Percentiles rank a stretch among this genome's conserved stretches.
These are phyloP conservation scores for Albatrellus sp. DNA, from an alignment of 1,284 basidiomycete genomes.

Conservation along the genomic window DNA sequence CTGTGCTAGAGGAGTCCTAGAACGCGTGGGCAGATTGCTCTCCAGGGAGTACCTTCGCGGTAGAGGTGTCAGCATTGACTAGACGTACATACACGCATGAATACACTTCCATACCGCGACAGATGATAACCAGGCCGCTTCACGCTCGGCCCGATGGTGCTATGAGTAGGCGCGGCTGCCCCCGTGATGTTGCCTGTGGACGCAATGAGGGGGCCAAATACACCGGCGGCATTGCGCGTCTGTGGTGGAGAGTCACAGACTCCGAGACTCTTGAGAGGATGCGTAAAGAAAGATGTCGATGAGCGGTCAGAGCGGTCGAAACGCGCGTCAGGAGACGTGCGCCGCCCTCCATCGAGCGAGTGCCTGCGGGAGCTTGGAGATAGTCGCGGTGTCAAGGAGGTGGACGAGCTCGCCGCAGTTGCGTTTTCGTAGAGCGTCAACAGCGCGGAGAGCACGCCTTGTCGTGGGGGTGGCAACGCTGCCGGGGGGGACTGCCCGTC, in stretches of 20 bases:
- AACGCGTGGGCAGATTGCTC: conserved; percentile 12
- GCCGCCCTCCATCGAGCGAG: neutral
- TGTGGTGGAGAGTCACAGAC: conserved; percentile 25
- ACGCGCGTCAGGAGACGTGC: neutral
- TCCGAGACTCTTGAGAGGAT: conserved; percentile 8
- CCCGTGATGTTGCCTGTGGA: conserved; percentile 56
- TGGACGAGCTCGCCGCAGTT: neutral
- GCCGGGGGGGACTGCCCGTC: conserved; percentile 13
- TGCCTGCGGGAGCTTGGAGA: neutral
- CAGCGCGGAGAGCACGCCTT: conserved; percentile 40
- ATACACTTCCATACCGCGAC: conserved; percentile 31
- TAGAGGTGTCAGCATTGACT: neutral
- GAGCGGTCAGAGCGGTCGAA: too few relatives aligned
- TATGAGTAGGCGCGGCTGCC: conserved; percentile 41
- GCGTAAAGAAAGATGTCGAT: conserved; percentile 2
- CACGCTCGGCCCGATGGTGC: conserved; percentile 51
- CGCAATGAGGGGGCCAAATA: conserved; percentile 64
- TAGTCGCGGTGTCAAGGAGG: neutral
- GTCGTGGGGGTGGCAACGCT: conserved; percentile 13
- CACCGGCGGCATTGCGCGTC: conserved; percentile 47
- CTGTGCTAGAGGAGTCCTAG: neutral
- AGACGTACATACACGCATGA: neutral
- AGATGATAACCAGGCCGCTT: conserved; percentile 59
- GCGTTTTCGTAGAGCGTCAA: conserved; percentile 38
- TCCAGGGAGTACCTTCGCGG: conserved; percentile 17